These are phyloP conservation scores for Ceratobasidium sp. DNA, from an alignment of 1,284 basidiomycete species.

Conservation along the genomic window DNA sequence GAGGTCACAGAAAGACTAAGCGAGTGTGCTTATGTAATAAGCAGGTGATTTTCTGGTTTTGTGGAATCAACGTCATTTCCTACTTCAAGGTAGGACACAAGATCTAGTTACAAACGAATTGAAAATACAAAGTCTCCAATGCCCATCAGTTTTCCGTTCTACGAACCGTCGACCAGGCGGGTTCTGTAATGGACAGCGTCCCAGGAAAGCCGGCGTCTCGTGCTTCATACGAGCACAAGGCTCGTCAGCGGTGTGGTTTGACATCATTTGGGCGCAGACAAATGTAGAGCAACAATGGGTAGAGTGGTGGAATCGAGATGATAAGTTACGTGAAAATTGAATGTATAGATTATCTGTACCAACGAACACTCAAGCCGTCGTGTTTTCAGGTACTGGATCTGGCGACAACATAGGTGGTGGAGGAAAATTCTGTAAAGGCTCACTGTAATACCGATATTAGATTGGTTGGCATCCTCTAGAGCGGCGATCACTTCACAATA, in stretches of 20 bases:
- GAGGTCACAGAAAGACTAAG: neutral
- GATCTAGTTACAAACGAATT: neutral
- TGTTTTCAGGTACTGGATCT: conserved; percentile 29
- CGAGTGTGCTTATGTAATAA: neutral
- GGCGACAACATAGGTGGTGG: conserved; percentile 18
- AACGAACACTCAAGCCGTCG: conserved; percentile 1
- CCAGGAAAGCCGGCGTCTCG: conserved; percentile 23
- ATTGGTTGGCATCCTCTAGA: neutral
- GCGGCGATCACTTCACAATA: neutral
- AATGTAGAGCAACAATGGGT: neutral
- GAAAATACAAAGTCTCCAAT: conserved; percentile 10
- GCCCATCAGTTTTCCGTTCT: conserved; percentile 39
- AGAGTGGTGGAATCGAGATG: neutral
- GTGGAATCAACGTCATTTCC: too few relatives aligned
- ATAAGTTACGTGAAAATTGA: conserved; percentile 18
- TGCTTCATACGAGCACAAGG: conserved; percentile 33
- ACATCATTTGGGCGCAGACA: conserved; percentile 31
- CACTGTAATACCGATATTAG: conserved; percentile 6
- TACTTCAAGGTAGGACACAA: too few relatives aligned
- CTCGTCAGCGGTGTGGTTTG: conserved; percentile 37
- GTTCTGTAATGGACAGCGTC: conserved; percentile 35
- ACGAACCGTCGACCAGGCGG: conserved; percentile 15
- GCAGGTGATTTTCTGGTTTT: neutral
- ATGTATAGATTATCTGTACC: neutral
- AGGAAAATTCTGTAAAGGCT: conserved; percentile 29